Base-by-base conservation (phyloP, 2,329 filamentous ascomycete species). In the Triangularia setosa region DNA sequence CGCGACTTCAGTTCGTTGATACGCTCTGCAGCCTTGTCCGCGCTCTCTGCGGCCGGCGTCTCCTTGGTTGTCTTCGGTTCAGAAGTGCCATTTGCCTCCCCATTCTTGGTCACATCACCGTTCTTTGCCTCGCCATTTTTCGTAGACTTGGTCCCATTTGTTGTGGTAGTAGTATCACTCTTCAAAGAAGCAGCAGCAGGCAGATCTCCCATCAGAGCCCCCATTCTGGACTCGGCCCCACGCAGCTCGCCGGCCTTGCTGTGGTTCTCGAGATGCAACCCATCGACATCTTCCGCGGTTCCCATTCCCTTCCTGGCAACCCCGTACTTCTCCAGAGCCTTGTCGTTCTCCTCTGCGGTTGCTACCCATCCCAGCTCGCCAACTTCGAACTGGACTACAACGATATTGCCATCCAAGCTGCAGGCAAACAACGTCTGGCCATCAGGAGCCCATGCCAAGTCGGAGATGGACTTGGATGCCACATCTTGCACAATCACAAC, bases 201-300 rank as follows among this genome's bases (percentile, higher is more conserved):
- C 60, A 83, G 83, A 73, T 97, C 93, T 5, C 94, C 94, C 95
- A 99, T 99, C 40, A 99, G 79, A n/a, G 94, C 94, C 12, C 95
- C 95, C 95, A 99, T 99, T 69, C 94, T 87, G 1, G 93, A 95
- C 77, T 99, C 92, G 0, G 94, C 93, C 4, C 90, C 93, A 68
- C 90, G 91, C 30, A 94, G 84, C 75, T 99, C 95, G 23, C 90
- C 94, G 53, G 90, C 93, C 74, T 96, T 97, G 78, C 93, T 97
- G 74, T 89, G 90, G 71, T 96, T 93, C 77, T 99, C 95, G 0
- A 99, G 79, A 40, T 91, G 83, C 53, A 98, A 79, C 0, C 92
- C 92, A 72, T 97, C 92, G 0, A 96, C 91, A 66, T 96, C 94
- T 77, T 99, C 95, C 5, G 95, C 87, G 58, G 98, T 92, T 1